phyloP scores from a whole-genome alignment of 345 rosid species.

The Murraya koenigii region DNA sequence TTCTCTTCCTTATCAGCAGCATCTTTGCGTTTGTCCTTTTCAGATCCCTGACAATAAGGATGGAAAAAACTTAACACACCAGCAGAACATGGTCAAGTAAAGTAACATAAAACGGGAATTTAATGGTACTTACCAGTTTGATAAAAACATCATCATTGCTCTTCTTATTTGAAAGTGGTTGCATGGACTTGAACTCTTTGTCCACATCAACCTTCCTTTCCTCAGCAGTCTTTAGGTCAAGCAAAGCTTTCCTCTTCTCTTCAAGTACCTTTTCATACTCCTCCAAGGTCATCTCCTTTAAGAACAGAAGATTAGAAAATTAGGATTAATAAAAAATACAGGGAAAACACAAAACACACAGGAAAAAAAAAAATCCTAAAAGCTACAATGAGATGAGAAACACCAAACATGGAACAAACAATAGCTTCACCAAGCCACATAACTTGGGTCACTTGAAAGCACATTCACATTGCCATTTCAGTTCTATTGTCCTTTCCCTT shows the following conservation, averaged over 20 bases:
- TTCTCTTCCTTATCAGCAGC: slow-evolving; percentile 89
- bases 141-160: slow-evolving; percentile 72
- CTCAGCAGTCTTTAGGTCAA: slow-evolving; percentile 54
- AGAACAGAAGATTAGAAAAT: background rate
- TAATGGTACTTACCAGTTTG: slow-evolving; percentile 60
- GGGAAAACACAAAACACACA: background rate
- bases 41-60: slow-evolving; percentile 62
- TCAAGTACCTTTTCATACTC: slow-evolving; percentile 89
- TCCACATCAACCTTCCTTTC: slow-evolving; percentile 78
- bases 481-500: background rate
- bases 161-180: slow-evolving; percentile 85
- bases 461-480: background rate
- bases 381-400: background rate
- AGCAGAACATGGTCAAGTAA: background rate
- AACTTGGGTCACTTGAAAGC: background rate
- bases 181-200: slow-evolving; percentile 81
- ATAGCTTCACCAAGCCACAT: background rate
- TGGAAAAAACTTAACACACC: background rate
- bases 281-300: slow-evolving; percentile 92
- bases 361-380: background rate
- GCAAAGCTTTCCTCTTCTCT: slow-evolving; percentile 81
- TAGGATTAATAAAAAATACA: background rate
- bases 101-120: background rate
- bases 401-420: background rate
- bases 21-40: slow-evolving; percentile 92